Conservation (phyloP, 768 basidiomycete genomes). For the Phanerochaete carnosa region DNA sequence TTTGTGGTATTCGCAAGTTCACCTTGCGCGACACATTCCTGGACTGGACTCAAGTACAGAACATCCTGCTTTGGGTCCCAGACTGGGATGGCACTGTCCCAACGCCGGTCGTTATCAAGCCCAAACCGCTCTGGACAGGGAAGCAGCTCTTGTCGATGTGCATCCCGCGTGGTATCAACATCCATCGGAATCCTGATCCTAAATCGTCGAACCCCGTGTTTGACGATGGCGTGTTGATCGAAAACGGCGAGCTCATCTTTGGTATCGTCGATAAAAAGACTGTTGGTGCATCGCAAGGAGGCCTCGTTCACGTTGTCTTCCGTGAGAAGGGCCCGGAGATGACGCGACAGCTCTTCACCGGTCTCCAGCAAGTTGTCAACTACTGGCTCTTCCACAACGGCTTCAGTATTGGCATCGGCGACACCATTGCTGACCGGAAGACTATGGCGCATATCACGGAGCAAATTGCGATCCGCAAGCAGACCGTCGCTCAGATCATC, state of each 20-base stretch:
- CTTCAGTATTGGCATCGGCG: slow-evolving; percentile 98
- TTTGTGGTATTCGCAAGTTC: slow-evolving; percentile 96
- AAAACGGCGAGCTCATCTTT: slow-evolving; percentile 94
- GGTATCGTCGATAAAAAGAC: slow-evolving; percentile 98
- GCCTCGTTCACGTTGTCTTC: slow-evolving; percentile 94
- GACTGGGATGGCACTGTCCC: slow-evolving; percentile 96
- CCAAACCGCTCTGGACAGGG: slow-evolving; percentile 96
- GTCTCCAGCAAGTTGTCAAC: slow-evolving; percentile 93
- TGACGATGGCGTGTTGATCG: slow-evolving; percentile 94
- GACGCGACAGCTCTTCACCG: slow-evolving; percentile 86
- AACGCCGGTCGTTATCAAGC: slow-evolving; percentile 91
- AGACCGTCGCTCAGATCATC: slow-evolving; percentile 74
- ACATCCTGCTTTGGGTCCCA: slow-evolving; percentile 96
- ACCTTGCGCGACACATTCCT: slow-evolving; percentile 93
- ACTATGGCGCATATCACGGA: slow-evolving; percentile 88
- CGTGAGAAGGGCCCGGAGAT: slow-evolving; percentile 96
- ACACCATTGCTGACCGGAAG: slow-evolving; percentile 88
- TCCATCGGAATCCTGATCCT: slow-evolving; percentile 75
- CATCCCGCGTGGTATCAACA: slow-evolving; percentile 95
- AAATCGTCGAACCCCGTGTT: slow-evolving; percentile 77
- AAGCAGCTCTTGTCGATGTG: slow-evolving; percentile 93
- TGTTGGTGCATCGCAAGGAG: slow-evolving; percentile 93
- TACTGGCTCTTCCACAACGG: slow-evolving; percentile 99
- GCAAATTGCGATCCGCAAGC: slow-evolving; percentile 79
- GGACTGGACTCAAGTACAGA: slow-evolving; percentile 95